Evolutionary conservation across 176 grass and related monocot genomes (phyloP).

Genomic region (Panicum miliaceum): DNA sequence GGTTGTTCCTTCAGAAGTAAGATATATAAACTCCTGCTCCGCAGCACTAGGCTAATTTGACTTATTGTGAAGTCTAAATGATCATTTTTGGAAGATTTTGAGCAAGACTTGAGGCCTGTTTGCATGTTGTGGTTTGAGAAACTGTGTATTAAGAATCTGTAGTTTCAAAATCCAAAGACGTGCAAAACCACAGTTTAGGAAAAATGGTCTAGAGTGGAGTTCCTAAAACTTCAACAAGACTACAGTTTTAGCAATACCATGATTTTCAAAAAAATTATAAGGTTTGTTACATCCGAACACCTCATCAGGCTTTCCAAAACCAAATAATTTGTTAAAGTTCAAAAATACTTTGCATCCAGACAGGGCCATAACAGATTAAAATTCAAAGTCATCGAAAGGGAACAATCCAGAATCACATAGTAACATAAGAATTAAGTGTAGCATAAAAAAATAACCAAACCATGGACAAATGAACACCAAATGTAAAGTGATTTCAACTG

Average conservation of each 20-base stretch:
- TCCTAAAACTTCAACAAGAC: too few relatives aligned
- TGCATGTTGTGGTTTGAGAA: neutral
- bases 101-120: neutral
- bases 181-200: neutral
- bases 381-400: neutral
- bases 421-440: slow-evolving; percentile 2
- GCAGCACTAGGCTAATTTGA: slow-evolving; percentile 1
- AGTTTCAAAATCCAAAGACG: neutral
- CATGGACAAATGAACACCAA: neutral
- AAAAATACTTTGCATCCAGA: neutral
- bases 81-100: slow-evolving; percentile 7
- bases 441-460: neutral
- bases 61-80: neutral
- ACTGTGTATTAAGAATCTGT: neutral
- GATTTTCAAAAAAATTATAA: too few relatives aligned
- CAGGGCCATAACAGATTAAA: slow-evolving; percentile 15
- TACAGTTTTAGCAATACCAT: too few relatives aligned
- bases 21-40: slow-evolving; percentile 14
- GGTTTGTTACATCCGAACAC: too few relatives aligned
- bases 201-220: too few relatives aligned
- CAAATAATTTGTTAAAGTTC: neutral
- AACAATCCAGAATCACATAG: neutral
- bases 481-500: neutral
- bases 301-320: too few relatives aligned
- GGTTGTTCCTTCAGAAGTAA: neutral